Base-by-base conservation (phyloP, 192 early-diverging fungal genomes). In the Backusella tarrabulga region DNA sequence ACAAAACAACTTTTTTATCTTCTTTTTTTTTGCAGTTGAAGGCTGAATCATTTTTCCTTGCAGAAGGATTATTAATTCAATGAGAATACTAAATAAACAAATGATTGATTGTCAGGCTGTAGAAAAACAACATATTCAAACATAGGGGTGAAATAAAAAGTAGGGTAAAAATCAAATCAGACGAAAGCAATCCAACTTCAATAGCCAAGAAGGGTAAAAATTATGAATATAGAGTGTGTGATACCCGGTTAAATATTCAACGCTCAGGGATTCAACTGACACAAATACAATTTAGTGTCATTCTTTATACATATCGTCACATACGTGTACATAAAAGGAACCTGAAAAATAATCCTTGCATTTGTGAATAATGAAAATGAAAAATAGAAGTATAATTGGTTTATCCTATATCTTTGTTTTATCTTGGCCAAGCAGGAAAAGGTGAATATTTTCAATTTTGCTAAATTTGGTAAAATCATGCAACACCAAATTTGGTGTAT, bases 391-490 rank as follows among this genome's bases (percentile, higher is more conserved):
- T 9, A 63, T 63, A 63, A 29, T 63, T 63, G 9, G 9, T 29
- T 63, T 29, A 63, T 11, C 56, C 56, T 63, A 63, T 12, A 3
- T 63, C n/a, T 29, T 3, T 60, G 19, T n/a, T 32, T 32, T 23
- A 21, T 21, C n/a, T 12, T 29, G 26, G 29, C 5, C 15, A 50
- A 6, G 1, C 21, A 63, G 23, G 23, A 29, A 63, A 63, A 63
- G 26, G 56, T 11, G 9, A 63, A 63, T 63, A 63, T 63, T 63
- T 63, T 63, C 21, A 11, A 14, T 63, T 9, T 63, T 63, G 56
- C 56, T 63, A 29, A 63, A 63, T 63, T 63, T 63, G 56, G 56
- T 63, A 63, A 63, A 63, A 63, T 63, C 4, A 63, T 63, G 56
- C 56, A 63, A 11, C 56, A 11, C 56, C 56, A 26, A 63, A 63